Percentiles rank a stretch among this genome's conserved stretches.
Evolutionary conservation across 1,284 basidiomycete species (phyloP).

Genomic region (Ustilago sp.): DNA sequence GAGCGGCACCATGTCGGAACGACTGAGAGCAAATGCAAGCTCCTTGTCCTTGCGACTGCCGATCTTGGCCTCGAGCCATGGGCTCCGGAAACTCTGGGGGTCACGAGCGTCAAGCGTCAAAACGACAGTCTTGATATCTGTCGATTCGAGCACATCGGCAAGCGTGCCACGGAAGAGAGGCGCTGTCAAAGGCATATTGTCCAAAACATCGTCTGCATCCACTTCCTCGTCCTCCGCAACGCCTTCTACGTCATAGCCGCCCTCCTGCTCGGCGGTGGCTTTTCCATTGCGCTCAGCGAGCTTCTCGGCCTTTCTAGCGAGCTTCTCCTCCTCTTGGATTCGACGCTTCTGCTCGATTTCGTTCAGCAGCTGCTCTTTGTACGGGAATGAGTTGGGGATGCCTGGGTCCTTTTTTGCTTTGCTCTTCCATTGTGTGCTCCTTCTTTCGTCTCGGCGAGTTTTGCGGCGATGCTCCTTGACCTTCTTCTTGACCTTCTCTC

Average conservation of each 20-base stretch:
- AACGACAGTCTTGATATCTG: slow-evolving; percentile 55
- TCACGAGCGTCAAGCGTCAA: slow-evolving; percentile 61
- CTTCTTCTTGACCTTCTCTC: slow-evolving; percentile 67
- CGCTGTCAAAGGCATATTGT: slow-evolving; percentile 46
- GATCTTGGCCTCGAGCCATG: slow-evolving; percentile 55
- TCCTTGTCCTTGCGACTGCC: slow-evolving; percentile 30
- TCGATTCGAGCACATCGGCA: slow-evolving; percentile 32
- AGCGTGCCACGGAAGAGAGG: slow-evolving; percentile 48
- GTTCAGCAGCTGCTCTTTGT: slow-evolving; percentile 94
- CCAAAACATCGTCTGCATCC: slow-evolving; percentile 34
- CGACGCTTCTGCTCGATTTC: slow-evolving; percentile 73
- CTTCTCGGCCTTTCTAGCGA: slow-evolving; percentile 43
- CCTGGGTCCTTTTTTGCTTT: slow-evolving; percentile 85
- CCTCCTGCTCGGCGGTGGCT: slow-evolving; percentile 16
- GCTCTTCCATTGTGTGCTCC: slow-evolving; percentile 82
- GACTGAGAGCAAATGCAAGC: slow-evolving; percentile 50
- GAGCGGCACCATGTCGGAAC: slow-evolving; percentile 62
- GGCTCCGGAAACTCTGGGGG: slow-evolving; percentile 57
- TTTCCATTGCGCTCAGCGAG: slow-evolving; percentile 39
- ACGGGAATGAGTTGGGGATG: slow-evolving; percentile 96
- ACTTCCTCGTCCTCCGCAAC: slow-evolving; percentile 41
- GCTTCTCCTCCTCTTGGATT: slow-evolving; percentile 47
- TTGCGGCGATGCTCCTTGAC: slow-evolving; percentile 68
- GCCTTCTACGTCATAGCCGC: slow-evolving; percentile 27
- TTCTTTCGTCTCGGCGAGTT: slow-evolving; percentile 78